These are phyloP conservation scores for Leptomonas pyrrhocoris DNA, from an alignment of 208 protist species.

Conservation along the genomic window DNA sequence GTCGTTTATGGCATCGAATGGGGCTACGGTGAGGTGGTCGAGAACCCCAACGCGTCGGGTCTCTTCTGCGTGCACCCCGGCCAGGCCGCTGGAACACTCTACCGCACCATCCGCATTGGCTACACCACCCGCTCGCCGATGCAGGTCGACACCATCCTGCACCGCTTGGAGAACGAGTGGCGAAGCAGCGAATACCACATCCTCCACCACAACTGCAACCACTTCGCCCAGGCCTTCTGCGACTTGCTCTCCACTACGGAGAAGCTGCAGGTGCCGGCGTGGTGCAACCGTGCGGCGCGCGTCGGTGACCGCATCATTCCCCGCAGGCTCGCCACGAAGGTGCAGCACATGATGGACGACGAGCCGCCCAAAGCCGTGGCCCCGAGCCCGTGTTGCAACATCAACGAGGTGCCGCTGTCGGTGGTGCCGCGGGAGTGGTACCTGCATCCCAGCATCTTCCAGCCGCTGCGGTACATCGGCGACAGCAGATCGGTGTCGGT, in stretches of 20 bases:
- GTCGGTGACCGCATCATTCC: constrained; percentile 74
- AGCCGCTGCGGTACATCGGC: constrained; percentile 56
- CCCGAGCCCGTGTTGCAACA: constrained; percentile 22
- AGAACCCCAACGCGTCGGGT: constrained; percentile 65
- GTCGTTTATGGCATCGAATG: constrained; percentile 92
- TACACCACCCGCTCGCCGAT: constrained; percentile 74
- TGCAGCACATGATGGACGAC: constrained; percentile 80
- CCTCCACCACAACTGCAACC: constrained; percentile 92
- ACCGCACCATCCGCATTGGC: constrained; percentile 73
- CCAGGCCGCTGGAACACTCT: constrained; percentile 65
- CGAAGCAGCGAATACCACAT: constrained; percentile 87
- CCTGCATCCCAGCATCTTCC: constrained; percentile 61
- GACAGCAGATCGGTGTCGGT: background rate
- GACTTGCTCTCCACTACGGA: constrained; percentile 76
- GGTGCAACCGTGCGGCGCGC: constrained; percentile 90
- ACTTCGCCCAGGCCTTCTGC: constrained; percentile 87
- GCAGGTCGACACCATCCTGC: constrained; percentile 88
- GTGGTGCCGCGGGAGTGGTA: constrained; percentile 82
- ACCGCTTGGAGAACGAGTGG: constrained; percentile 89
- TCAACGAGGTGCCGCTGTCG: constrained; percentile 67
- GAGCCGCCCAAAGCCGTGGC: constrained; percentile 58
- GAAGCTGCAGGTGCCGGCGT: constrained; percentile 73
- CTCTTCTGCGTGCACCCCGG: constrained; percentile 83
- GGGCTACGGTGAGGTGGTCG: constrained; percentile 84
- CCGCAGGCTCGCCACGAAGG: constrained; percentile 64